phyloP scores from a whole-genome alignment of 768 basidiomycete genomes.

The Pulveroboletus sp. region DNA sequence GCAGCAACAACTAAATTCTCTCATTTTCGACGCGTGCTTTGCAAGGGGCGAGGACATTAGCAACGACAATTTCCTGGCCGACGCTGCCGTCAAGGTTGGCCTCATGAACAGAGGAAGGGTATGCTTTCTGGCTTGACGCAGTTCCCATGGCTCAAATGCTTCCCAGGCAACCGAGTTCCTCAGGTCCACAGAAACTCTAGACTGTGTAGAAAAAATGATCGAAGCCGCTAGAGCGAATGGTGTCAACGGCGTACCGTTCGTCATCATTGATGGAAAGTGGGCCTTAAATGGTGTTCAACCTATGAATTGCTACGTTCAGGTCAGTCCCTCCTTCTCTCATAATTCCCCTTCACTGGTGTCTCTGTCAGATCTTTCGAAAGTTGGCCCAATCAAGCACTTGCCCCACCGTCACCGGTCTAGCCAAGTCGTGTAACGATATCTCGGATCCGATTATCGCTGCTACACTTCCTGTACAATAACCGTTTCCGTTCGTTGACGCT shows the following conservation, averaged over 20 bases:
- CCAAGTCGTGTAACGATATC: slow-evolving; percentile 18
- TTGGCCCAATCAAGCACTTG: slow-evolving; percentile 18
- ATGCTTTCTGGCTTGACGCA: slow-evolving; percentile 1
- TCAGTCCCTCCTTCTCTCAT: slow-evolving; percentile 11
- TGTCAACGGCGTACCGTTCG: slow-evolving; percentile 50
- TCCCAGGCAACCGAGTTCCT: slow-evolving; percentile 40
- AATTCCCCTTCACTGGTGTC: background rate
- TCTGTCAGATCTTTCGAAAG: slow-evolving; percentile 30
- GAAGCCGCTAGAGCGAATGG: slow-evolving; percentile 38
- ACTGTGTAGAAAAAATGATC: slow-evolving; percentile 39
- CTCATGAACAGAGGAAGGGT: slow-evolving; percentile 38
- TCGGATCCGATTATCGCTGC: slow-evolving; percentile 17
- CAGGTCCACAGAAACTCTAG: slow-evolving; percentile 34
- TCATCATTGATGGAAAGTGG: slow-evolving; percentile 43
- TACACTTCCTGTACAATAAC: slow-evolving; percentile 22
- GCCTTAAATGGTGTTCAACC: slow-evolving; percentile 43
- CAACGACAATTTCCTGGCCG: slow-evolving; percentile 31
- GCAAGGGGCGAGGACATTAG: slow-evolving; percentile 39
- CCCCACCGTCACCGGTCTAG: background rate
- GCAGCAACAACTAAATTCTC: slow-evolving; percentile 35
- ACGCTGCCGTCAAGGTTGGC: slow-evolving; percentile 36
- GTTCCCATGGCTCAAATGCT: background rate
- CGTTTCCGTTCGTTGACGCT: background rate
- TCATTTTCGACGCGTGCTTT: slow-evolving; percentile 39
- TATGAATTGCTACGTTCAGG: slow-evolving; percentile 37